Percentiles rank a stretch among this genome's conserved stretches.
Evolutionary conservation across 1,139 yeast species (phyloP).

Genomic region (Pichia terricola): DNA sequence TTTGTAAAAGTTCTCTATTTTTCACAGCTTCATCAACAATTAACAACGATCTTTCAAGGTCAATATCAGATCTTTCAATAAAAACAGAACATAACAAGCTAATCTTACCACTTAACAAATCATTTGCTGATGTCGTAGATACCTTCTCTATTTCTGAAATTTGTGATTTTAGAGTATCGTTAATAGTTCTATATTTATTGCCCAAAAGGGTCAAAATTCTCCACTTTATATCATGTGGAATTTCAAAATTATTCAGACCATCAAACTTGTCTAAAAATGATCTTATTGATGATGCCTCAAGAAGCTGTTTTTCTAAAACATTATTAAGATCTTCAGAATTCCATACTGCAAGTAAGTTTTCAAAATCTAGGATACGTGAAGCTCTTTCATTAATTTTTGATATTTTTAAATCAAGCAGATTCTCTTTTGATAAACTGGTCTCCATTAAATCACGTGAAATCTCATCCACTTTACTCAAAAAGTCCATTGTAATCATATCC

Average conservation of each 20-base stretch:
- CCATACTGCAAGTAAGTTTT: slow-evolving; percentile 23
- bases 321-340: slow-evolving; percentile 9
- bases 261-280: slow-evolving; percentile 33
- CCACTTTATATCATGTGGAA: slow-evolving; percentile 29
- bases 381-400: slow-evolving; percentile 25
- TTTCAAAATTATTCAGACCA: neutral
- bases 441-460: slow-evolving; percentile 6
- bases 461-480: slow-evolving; percentile 12
- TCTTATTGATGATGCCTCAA: slow-evolving; percentile 39
- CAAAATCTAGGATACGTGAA: slow-evolving; percentile 24
- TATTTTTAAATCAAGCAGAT: slow-evolving; percentile 23
- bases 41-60: slow-evolving; percentile 39
- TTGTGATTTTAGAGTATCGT: slow-evolving; percentile 26
- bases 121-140: slow-evolving; percentile 25
- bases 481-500: slow-evolving; percentile 2
- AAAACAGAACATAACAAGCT: slow-evolving; percentile 35
- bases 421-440: slow-evolving; percentile 16
- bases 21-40: slow-evolving; percentile 23
- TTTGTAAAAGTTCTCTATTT: slow-evolving; percentile 26
- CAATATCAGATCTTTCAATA: slow-evolving; percentile 45
- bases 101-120: slow-evolving; percentile 25
- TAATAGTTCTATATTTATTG: slow-evolving; percentile 31
- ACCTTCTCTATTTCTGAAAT: slow-evolving; percentile 17
- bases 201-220: slow-evolving; percentile 32
- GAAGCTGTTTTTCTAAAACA: slow-evolving; percentile 24